Evolutionary conservation across 2,329 filamentous ascomycete species (phyloP), one percentile per base, ranked within the genome.

Genomic region (Paecilomyces variotii): DNA sequence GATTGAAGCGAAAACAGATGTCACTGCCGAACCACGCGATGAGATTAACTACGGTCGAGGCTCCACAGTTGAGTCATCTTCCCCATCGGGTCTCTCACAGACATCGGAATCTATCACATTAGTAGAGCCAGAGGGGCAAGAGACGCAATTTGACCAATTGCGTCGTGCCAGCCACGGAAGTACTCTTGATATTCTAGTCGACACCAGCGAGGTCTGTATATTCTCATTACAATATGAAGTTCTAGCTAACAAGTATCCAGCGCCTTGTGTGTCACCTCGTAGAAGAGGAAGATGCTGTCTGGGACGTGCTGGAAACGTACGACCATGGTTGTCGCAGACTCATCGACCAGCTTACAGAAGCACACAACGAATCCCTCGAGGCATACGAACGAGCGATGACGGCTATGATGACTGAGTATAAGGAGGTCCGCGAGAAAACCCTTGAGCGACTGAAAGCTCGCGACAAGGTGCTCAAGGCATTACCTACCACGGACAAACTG

Each of bases 241-340:
- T 27, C 25, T 14, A 0, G 35, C 45, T 56, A 7, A 49, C 14
- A 25, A 32, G 9, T 49, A 11, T 25, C 27, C 62, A 80, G 69
- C 70, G 70, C 19, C 71, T 83, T 9, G 64, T 78, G 7, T 73
- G 67, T 1, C 74, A 80, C 57, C 72, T 84, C 19, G 70, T 79
- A 7, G 72, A 76, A n/a, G 74, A 77, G 52, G 79, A 81, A 62
- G 72, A 71, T 3, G 76, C 75, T 0, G 71, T 80, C 27, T 67
- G 66, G 3, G 71, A 77, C 28, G 75, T 80, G 27, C 64, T 80
- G 3, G 70, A 75, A 6, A 74, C 72, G 26, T 83, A 79, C 62
- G 71, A 69, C 35, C 66, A 71, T 30, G 76, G 79, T 55, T 78
- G 76, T 51, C 61, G 74, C 60, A 69, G 66, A n/a, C 62, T 82